Evolutionary conservation across 805 yeast species (phyloP).

Genomic region (Metschnikowia sp.): DNA sequence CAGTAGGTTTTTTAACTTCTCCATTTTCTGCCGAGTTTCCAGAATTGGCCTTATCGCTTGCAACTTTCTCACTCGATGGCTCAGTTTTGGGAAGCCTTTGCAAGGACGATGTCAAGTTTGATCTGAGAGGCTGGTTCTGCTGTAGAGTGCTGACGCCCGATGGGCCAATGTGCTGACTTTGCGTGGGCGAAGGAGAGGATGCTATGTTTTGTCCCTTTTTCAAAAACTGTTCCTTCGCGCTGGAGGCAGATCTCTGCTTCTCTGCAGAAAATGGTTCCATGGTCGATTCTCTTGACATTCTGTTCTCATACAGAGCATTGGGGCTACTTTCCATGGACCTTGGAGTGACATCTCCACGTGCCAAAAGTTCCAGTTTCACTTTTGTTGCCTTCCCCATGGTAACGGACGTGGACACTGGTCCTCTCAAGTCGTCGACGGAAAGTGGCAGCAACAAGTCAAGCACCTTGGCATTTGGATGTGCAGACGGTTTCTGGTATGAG

Average conservation of each 20-base stretch:
- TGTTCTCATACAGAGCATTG: neutral
- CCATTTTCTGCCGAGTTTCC: neutral
- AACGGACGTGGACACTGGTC: conserved; percentile 12
- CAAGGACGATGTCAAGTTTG: conserved; percentile 17
- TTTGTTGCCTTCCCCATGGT: conserved; percentile 8
- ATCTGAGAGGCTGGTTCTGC: conserved; percentile 6
- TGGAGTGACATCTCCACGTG: conserved; percentile 24
- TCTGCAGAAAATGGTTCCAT: too few relatives aligned
- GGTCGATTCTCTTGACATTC: too few relatives aligned
- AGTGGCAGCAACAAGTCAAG: conserved; percentile 41
- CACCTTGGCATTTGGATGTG: conserved; percentile 18
- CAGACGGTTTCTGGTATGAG: neutral
- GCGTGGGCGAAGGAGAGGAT: neutral
- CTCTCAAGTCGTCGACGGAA: conserved; percentile 35
- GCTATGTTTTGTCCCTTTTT: neutral
- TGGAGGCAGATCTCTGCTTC: too few relatives aligned
- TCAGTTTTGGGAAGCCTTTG: conserved; percentile 2
- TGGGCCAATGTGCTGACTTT: neutral
- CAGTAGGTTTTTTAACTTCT: conserved; percentile 24
- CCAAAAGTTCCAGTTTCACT: neutral
- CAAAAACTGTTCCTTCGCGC: too few relatives aligned
- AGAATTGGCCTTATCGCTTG: neutral
- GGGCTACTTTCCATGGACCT: conserved; percentile 28
- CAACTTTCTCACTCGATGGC: neutral
- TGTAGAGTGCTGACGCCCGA: neutral